Evolutionary conservation across 495 filamentous ascomycete genomes (phyloP).

Genomic region (Lasiosphaeria hispida): DNA sequence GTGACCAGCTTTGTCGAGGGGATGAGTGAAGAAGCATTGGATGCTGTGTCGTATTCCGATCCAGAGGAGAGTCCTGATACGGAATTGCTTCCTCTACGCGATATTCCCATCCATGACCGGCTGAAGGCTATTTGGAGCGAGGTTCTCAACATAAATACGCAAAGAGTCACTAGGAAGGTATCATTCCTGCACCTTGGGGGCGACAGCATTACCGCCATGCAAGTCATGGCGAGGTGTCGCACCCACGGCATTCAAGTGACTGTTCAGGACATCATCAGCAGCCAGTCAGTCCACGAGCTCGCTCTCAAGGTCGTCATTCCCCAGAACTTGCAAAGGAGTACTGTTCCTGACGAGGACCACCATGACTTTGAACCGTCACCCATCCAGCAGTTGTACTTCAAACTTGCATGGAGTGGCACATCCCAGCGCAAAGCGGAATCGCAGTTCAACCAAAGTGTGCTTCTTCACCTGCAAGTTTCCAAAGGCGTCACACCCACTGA

Average conservation of each 20-base stretch:
- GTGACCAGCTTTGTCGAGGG: constrained; percentile 16
- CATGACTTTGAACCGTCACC: constrained; percentile 47
- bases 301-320: constrained; percentile 15
- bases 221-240: constrained; percentile 23
- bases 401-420: constrained; percentile 14
- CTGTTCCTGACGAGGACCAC: constrained; percentile 15
- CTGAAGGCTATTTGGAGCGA: constrained; percentile 47
- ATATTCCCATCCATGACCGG: constrained; percentile 8
- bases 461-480: constrained; percentile 45
- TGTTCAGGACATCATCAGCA: constrained; percentile 23
- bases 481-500: constrained; percentile 30
- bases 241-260: constrained; percentile 16
- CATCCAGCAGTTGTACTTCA: constrained; percentile 60
- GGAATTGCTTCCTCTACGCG: too few relatives aligned
- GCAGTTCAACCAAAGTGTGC: constrained; percentile 64
- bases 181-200: constrained; percentile 34
- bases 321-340: background rate
- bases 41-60: constrained; percentile 11
- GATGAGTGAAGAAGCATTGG: constrained; percentile 13
- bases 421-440: constrained; percentile 37
- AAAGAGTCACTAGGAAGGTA: constrained; percentile 34
- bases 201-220: constrained; percentile 35
- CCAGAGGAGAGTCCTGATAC: background rate
- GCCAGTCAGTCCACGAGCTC: constrained; percentile 23
- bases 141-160: constrained; percentile 48